Conservation (phyloP, 345 rosid genomes). For the Linum tenue region DNA sequence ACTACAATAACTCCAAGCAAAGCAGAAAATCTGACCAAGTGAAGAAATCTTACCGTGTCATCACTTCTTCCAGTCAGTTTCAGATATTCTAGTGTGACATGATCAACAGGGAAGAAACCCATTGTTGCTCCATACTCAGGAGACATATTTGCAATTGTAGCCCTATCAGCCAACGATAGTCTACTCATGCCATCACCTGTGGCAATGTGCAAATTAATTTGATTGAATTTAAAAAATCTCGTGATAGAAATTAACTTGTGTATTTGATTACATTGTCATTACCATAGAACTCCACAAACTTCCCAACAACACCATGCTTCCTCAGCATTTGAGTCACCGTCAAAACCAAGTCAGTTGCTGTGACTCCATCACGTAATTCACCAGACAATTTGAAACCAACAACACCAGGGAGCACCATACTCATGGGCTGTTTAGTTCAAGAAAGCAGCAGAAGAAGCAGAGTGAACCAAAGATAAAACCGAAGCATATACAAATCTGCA, state of each 20-base stretch:
- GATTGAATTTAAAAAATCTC: background rate
- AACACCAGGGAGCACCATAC: conserved; percentile 93
- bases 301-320: conserved; percentile 55
- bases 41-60: conserved; percentile 15
- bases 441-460: conserved; percentile 18
- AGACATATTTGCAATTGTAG: conserved; percentile 29
- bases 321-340: conserved; percentile 78
- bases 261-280: background rate
- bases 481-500: background rate
- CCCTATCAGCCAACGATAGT: conserved; percentile 26
- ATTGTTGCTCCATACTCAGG: conserved; percentile 31
- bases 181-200: conserved; percentile 24
- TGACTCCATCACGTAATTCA: conserved; percentile 57
- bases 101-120: conserved; percentile 31
- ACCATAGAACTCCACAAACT: conserved; percentile 31
- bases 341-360: conserved; percentile 90
- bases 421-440: conserved; percentile 57
- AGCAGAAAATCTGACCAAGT: background rate
- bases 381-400: conserved; percentile 75
- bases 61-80: conserved; percentile 27
- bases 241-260: background rate
- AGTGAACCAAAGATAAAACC: background rate
- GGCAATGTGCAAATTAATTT: background rate
- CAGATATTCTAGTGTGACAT: conserved; percentile 25
- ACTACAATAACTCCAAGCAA: background rate